A percentile compares a stretch with the other conserved stretches of the same genome.
Evolutionary conservation across 768 basidiomycete genomes (phyloP).

Genomic region (Termitomyces sp.): DNA sequence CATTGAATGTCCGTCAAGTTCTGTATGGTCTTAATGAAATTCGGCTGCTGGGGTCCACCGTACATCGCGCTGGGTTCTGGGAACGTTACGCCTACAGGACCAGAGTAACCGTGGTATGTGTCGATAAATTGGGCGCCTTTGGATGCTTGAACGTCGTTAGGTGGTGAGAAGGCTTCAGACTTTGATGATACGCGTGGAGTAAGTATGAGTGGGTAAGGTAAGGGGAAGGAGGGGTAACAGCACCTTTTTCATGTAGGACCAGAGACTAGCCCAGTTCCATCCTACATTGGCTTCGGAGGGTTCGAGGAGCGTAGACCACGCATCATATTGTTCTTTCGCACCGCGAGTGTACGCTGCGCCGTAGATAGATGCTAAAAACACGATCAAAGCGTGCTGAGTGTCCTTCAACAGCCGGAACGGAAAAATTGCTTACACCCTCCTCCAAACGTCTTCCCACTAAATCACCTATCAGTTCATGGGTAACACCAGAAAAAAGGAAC

Average conservation of each 20-base stretch:
- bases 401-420: background rate
- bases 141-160: constrained; percentile 40
- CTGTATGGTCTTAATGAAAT: constrained; percentile 48
- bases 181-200: constrained; percentile 12
- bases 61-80: too few species aligned
- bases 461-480: background rate
- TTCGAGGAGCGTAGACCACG: constrained; percentile 37
- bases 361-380: constrained; percentile 42
- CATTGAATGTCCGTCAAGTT: constrained; percentile 47
- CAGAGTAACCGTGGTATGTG: constrained; percentile 49
- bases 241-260: constrained; percentile 48
- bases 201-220: background rate
- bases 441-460: constrained; percentile 47
- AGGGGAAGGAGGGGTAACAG: background rate
- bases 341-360: constrained; percentile 47
- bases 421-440: constrained; percentile 33
- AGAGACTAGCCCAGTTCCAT: constrained; percentile 49
- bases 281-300: constrained; percentile 40
- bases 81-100: constrained; percentile 55
- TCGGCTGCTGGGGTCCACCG: constrained; percentile 50
- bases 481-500: background rate
- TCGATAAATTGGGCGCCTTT: too few species aligned
- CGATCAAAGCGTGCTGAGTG: background rate
- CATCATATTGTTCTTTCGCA: constrained; percentile 42
- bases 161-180: constrained; percentile 49